Conservation (phyloP, 2,329 filamentous ascomycete genomes). For the Mariannaea sp. region DNA sequence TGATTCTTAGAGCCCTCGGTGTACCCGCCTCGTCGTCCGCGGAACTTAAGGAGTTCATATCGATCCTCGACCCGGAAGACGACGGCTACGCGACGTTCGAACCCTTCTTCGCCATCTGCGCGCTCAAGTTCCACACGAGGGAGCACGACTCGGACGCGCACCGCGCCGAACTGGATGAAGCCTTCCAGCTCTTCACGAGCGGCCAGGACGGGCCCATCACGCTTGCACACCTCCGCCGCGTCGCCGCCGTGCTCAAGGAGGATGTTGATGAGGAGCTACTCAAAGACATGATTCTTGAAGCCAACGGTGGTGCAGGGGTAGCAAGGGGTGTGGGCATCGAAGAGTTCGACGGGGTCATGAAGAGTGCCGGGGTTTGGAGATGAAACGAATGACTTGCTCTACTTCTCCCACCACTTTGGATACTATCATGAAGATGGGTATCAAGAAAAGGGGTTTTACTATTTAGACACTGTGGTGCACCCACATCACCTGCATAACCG, state of each 20-base stretch:
- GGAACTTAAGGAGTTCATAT: conserved; percentile 77
- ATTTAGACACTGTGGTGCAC: too few relatives aligned
- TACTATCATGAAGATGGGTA: neutral
- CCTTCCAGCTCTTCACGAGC: conserved; percentile 80
- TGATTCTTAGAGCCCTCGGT: conserved; percentile 89
- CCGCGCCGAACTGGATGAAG: conserved; percentile 74
- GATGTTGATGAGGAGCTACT: conserved; percentile 82
- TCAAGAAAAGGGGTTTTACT: neutral
- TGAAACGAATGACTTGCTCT: conserved; percentile 46
- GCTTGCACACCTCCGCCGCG: conserved; percentile 74
- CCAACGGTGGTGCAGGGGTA: conserved; percentile 78
- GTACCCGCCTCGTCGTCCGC: conserved; percentile 65
- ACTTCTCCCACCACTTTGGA: neutral
- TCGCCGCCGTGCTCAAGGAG: conserved; percentile 82
- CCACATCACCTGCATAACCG: too few relatives aligned
- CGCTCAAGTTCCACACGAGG: conserved; percentile 76
- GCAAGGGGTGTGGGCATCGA: conserved; percentile 72
- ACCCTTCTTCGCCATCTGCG: conserved; percentile 85
- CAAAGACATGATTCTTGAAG: conserved; percentile 93
- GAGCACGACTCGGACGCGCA: conserved; percentile 59
- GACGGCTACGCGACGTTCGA: conserved; percentile 79
- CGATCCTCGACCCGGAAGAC: conserved; percentile 80
- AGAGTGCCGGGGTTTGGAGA: conserved; percentile 79
- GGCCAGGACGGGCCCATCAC: conserved; percentile 67
- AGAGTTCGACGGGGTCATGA: conserved; percentile 88